Evolutionary conservation across 805 yeast genomes (phyloP).

Genomic region (Candida stauntonica): DNA sequence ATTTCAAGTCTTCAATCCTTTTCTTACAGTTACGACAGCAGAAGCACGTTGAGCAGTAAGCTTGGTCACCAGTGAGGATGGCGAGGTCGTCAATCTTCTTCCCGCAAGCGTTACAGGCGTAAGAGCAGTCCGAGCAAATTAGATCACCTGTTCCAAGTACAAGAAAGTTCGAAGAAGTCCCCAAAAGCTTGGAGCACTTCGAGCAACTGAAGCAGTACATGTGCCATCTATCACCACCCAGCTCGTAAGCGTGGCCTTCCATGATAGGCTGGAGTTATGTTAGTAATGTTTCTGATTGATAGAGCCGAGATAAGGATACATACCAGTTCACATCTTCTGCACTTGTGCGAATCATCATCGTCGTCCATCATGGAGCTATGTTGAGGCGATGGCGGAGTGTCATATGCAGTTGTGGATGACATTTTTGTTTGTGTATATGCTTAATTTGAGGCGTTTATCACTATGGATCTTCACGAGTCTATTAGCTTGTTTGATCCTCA

Average conservation of each 20-base stretch:
- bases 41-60: slow-evolving; percentile 88
- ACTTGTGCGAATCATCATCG: slow-evolving; percentile 27
- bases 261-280: slow-evolving; percentile 43
- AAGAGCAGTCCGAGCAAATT: slow-evolving; percentile 90
- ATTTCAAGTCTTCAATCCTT: slow-evolving; percentile 81
- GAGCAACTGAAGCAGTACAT: slow-evolving; percentile 88
- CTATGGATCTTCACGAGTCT: too few species aligned
- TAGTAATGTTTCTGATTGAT: background rate
- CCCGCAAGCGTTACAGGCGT: slow-evolving; percentile 78
- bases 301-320: background rate
- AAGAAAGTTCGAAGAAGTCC: slow-evolving; percentile 83
- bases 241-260: slow-evolving; percentile 92
- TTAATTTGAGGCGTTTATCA: too few species aligned
- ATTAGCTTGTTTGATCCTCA: too few species aligned
- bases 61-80: slow-evolving; percentile 90
- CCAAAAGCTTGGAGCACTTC: slow-evolving; percentile 71
- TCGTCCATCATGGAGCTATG: slow-evolving; percentile 14
- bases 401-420: slow-evolving; percentile 13
- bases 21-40: slow-evolving; percentile 83
- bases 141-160: slow-evolving; percentile 91
- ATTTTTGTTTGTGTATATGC: too few species aligned
- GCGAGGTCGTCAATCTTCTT: slow-evolving; percentile 91
- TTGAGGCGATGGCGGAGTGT: slow-evolving; percentile 9
- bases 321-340: slow-evolving; percentile 39
- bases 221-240: slow-evolving; percentile 96